These are phyloP conservation scores for Suhomyces taliae DNA, from an alignment of 1,139 yeast species.

Conservation along the genomic window DNA sequence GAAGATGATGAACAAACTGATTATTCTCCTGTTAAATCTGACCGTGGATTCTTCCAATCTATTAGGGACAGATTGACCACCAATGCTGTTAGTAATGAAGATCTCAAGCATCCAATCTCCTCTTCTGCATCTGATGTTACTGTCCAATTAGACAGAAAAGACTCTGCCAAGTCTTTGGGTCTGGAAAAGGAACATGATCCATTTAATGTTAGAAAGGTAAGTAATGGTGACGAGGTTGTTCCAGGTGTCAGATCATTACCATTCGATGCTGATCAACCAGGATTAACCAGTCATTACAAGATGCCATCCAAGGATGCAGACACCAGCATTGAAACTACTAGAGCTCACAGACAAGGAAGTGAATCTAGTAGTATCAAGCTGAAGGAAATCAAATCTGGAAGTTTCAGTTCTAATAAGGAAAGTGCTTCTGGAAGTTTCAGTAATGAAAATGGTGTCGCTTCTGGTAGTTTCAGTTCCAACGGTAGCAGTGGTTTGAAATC, in stretches of 20 bases:
- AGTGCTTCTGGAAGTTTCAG: not conserved
- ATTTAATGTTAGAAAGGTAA: not conserved
- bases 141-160: slow-evolving; percentile 14
- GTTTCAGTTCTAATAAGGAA: not conserved
- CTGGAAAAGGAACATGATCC: slow-evolving; percentile 1
- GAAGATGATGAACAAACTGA: slow-evolving; percentile 16
- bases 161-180: not conserved
- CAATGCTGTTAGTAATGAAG: slow-evolving; percentile 10
- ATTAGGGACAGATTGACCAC: slow-evolving; percentile 20
- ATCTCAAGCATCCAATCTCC: slow-evolving; percentile 14
- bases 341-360: not conserved
- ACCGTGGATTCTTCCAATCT: slow-evolving; percentile 21
- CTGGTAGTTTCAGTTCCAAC: slow-evolving; percentile 1
- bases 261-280: slow-evolving; percentile 5
- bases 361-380: not conserved
- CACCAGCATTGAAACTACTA: not conserved
- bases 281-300: slow-evolving; percentile 2
- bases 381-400: not conserved
- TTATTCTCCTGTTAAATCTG: slow-evolving; percentile 11
- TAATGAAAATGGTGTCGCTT: not conserved
- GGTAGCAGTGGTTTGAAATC: slow-evolving; percentile 7
- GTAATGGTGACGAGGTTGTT: slow-evolving; percentile 1
- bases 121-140: slow-evolving; percentile 25
- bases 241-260: slow-evolving; percentile 9
- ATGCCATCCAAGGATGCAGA: not conserved